A percentile compares a stretch with the other conserved stretches of the same genome.
phyloP scores from a whole-genome alignment of 2,329 filamentous ascomycete species.

The Thielaviopsis euricoi region DNA sequence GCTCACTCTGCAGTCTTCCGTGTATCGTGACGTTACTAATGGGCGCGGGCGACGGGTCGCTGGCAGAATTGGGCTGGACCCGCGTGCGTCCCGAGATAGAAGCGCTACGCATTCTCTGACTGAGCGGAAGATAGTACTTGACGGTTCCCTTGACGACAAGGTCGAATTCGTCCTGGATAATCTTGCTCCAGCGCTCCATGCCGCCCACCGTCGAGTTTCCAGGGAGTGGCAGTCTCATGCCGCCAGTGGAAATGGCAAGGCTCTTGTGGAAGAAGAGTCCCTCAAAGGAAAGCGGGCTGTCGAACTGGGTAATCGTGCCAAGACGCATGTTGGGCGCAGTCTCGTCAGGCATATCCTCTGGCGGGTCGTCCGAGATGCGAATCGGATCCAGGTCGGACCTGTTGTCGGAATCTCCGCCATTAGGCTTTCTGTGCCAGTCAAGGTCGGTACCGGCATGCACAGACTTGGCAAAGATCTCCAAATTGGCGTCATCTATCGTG shows the following conservation, averaged over 20 bases:
- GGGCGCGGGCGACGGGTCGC: constrained; percentile 26
- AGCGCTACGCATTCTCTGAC: constrained; percentile 40
- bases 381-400: constrained; percentile 5
- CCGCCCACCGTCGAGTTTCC: constrained; percentile 83
- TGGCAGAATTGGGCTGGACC: constrained; percentile 46
- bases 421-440: constrained; percentile 36
- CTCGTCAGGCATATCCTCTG: constrained; percentile 44
- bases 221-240: constrained; percentile 65
- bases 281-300: constrained; percentile 77
- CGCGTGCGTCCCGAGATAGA: constrained; percentile 42
- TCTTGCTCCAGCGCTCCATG: constrained; percentile 73
- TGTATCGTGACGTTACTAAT: constrained; percentile 16
- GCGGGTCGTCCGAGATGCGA: constrained; percentile 20
- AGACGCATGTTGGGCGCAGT: constrained; percentile 72
- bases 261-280: constrained; percentile 71
- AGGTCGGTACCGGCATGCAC: constrained; percentile 62
- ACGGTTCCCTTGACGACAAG: constrained; percentile 82
- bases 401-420: constrained; percentile 11
- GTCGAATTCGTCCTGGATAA: constrained; percentile 83
- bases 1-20: neutral
- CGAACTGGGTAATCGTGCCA: constrained; percentile 74
- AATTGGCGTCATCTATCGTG: constrained; percentile 68
- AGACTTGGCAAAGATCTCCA: constrained; percentile 90
- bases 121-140: constrained; percentile 57
- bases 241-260: constrained; percentile 57